These are phyloP conservation scores for Cytospora schulzeri DNA, from an alignment of 2,329 filamentous ascomycete species.

Conservation along the genomic window DNA sequence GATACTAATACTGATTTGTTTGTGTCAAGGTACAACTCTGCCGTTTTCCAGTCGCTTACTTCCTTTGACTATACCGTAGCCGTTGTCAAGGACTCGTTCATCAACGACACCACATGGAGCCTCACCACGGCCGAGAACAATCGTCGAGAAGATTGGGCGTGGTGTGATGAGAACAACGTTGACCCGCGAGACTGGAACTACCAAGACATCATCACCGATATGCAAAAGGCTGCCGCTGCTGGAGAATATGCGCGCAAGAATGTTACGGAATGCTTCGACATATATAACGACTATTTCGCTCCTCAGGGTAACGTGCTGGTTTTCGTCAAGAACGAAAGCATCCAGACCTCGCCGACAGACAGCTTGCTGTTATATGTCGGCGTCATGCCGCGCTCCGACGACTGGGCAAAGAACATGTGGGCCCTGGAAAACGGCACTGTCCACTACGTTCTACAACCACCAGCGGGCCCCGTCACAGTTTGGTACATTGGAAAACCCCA, in stretches of 20 bases:
- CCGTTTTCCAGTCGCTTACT: slow-evolving; percentile 27
- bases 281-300: slow-evolving; percentile 31
- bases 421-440: slow-evolving; percentile 31
- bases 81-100: slow-evolving; percentile 15
- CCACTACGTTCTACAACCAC: slow-evolving; percentile 1
- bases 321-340: slow-evolving; percentile 29
- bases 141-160: not conserved
- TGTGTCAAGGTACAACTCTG: slow-evolving; percentile 23
- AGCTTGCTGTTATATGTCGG: slow-evolving; percentile 32
- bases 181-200: slow-evolving; percentile 29
- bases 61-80: slow-evolving; percentile 25
- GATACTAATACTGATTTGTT: too few relatives aligned
- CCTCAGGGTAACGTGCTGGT: slow-evolving; percentile 32
- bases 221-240: slow-evolving; percentile 21
- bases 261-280: slow-evolving; percentile 29
- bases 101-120: not conserved
- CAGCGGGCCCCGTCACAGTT: slow-evolving; percentile 24
- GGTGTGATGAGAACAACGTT: slow-evolving; percentile 2
- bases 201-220: slow-evolving; percentile 24
- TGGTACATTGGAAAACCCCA: slow-evolving; percentile 30
- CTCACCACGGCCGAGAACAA: slow-evolving; percentile 3
- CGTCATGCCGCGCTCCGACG: slow-evolving; percentile 30
- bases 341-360: slow-evolving; percentile 24
- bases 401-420: slow-evolving; percentile 36
- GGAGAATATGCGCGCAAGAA: slow-evolving; percentile 16